Percentiles rank a stretch among this genome's conserved stretches.
These are phyloP conservation scores for Trametes versicolor DNA, from an alignment of 1,284 basidiomycete species.

Conservation along the genomic window DNA sequence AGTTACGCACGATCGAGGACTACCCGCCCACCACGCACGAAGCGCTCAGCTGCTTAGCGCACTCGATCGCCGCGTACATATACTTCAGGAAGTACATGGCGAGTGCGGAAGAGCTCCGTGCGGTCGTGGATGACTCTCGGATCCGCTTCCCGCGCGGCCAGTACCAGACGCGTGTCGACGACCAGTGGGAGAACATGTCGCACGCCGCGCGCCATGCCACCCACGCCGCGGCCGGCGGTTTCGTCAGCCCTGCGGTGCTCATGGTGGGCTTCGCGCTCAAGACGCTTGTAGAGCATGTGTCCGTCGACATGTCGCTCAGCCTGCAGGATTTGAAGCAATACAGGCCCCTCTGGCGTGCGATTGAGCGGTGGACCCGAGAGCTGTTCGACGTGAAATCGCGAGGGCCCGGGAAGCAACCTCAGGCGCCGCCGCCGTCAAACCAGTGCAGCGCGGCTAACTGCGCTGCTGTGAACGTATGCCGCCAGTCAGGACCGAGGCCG, in stretches of 20 bases:
- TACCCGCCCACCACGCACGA: not conserved
- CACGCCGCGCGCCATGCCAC: not conserved
- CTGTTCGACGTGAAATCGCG: not conserved
- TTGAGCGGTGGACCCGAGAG: not conserved
- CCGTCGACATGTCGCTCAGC: not conserved
- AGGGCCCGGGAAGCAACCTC: not conserved
- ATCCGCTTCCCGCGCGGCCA: not conserved
- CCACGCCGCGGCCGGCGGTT: not conserved
- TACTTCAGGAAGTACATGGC: slow-evolving; percentile 8
- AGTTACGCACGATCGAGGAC: not conserved
- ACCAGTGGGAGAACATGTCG: not conserved
- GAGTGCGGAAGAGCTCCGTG: not conserved
- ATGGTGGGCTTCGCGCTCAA: slow-evolving; percentile 3
- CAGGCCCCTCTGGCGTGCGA: not conserved
- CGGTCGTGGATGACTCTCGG: not conserved
- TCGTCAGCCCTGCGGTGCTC: slow-evolving; percentile 5
- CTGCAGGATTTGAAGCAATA: not conserved
- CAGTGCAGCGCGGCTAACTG: not conserved
- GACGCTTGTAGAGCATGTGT: not conserved
- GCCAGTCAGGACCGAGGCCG: not conserved
- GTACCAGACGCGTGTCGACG: not conserved
- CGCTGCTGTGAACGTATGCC: too few species aligned
- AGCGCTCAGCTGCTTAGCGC: not conserved
- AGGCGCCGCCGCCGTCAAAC: not conserved
- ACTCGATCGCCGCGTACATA: slow-evolving; percentile 6